Conservation (phyloP, 495 filamentous ascomycete genomes). For the Talaromyces ruber region DNA sequence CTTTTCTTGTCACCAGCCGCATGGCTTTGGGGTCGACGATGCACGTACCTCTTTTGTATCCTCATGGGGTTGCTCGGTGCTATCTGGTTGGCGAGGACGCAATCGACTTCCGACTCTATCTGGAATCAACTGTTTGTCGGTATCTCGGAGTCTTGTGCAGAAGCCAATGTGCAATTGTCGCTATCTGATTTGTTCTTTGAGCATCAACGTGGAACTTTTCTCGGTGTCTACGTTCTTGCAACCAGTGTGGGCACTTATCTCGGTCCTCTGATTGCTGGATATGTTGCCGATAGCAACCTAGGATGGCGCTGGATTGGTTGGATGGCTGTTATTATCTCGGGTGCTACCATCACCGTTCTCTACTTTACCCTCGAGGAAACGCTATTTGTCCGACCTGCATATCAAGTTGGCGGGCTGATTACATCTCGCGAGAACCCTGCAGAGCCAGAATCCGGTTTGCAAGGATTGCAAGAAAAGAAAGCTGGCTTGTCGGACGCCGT, state of each 20-base stretch:
- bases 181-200: slow-evolving; percentile 21
- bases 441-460: slow-evolving; percentile 7
- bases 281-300: slow-evolving; percentile 13
- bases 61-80: slow-evolving; percentile 14
- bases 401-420: background rate
- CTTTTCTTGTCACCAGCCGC: slow-evolving; percentile 15
- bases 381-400: slow-evolving; percentile 14
- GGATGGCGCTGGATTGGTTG: slow-evolving; percentile 27
- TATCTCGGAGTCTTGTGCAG: slow-evolving; percentile 20
- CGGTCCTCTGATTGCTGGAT: slow-evolving; percentile 21
- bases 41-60: slow-evolving; percentile 17
- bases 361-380: slow-evolving; percentile 21
- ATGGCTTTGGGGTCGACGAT: slow-evolving; percentile 17
- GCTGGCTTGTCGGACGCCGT: background rate
- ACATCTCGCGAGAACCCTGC: background rate
- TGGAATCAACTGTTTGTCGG: slow-evolving; percentile 21
- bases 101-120: slow-evolving; percentile 15
- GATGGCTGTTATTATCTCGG: slow-evolving; percentile 21
- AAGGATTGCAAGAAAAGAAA: background rate
- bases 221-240: slow-evolving; percentile 19
- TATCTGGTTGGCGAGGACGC: slow-evolving; percentile 14
- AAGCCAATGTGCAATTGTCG: slow-evolving; percentile 19
- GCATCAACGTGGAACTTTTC: slow-evolving; percentile 16
- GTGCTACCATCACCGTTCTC: slow-evolving; percentile 13
- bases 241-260: slow-evolving; percentile 23